These are phyloP conservation scores for Planoprotostelium fungivorum DNA, from an alignment of 78 protist species.

Conservation along the genomic window DNA sequence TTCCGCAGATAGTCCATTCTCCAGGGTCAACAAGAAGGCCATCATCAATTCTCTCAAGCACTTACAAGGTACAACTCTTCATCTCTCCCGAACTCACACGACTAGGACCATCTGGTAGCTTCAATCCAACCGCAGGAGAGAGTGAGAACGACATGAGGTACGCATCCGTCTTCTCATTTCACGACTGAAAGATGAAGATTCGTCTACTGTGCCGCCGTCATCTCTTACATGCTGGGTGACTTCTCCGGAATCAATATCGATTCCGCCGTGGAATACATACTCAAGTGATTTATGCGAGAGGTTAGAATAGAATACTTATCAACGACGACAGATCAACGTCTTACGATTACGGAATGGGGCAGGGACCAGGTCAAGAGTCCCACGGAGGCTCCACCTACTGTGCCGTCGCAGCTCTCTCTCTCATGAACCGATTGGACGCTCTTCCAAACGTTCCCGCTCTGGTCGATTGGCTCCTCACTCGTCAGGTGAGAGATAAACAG, in stretches of 20 bases:
- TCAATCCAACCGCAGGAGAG: constrained; percentile 42
- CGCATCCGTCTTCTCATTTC: neutral
- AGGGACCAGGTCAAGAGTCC: constrained; percentile 69
- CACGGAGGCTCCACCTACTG: constrained; percentile 85
- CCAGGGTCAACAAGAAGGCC: constrained; percentile 45
- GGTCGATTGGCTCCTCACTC: neutral
- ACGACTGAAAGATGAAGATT: constrained; percentile 13
- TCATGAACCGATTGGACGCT: constrained; percentile 45
- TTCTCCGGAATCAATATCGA: constrained; percentile 60
- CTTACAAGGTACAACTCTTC: constrained; percentile 5
- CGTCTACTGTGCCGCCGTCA: constrained; percentile 68
- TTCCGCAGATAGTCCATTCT: neutral
- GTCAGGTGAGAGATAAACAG: neutral
- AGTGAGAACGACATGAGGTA: constrained; percentile 20
- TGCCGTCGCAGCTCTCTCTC: constrained; percentile 57
- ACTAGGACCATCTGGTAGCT: constrained; percentile 38
- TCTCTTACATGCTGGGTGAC: constrained; percentile 49
- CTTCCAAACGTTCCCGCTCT: neutral
- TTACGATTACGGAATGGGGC: constrained; percentile 68
- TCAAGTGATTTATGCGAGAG: neutral
- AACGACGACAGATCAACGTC: neutral
- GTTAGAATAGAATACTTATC: neutral
- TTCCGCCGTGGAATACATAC: constrained; percentile 20
- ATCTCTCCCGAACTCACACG: neutral
- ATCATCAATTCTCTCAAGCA: constrained; percentile 23